phyloP scores from a whole-genome alignment of 208 protist species.

The Leptomonas seymouri region DNA sequence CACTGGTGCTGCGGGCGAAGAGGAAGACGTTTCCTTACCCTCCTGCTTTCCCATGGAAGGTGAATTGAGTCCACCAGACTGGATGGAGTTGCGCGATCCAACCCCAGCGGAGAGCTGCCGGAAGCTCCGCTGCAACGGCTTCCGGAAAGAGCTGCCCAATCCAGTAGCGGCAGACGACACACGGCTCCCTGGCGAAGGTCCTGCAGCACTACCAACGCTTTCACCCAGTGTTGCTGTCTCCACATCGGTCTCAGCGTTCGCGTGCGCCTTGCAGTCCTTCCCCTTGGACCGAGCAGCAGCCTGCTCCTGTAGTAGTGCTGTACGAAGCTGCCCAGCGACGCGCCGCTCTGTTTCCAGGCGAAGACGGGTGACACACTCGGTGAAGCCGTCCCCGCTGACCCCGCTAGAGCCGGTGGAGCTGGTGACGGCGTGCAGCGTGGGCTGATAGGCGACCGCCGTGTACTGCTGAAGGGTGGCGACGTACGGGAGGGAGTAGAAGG shows the following conservation, averaged over 20 bases:
- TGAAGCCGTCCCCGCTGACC: slow-evolving; percentile 18
- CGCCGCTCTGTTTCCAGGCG: slow-evolving; percentile 33
- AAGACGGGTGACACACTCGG: slow-evolving; percentile 18
- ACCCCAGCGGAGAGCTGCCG: not conserved
- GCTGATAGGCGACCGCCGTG: slow-evolving; percentile 8
- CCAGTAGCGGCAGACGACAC: not conserved
- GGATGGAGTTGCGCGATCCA: not conserved
- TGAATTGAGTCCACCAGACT: not conserved
- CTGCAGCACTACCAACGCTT: not conserved
- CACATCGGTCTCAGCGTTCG: not conserved
- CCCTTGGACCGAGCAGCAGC: not conserved
- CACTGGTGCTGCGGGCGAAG: not conserved
- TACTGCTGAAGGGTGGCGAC: slow-evolving; percentile 64
- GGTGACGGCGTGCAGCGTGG: slow-evolving; percentile 13
- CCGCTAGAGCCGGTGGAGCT: slow-evolving; percentile 18
- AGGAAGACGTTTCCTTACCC: not conserved
- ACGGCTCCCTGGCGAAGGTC: not conserved
- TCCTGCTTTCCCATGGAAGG: not conserved
- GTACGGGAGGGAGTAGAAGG: slow-evolving; percentile 73
- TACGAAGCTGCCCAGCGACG: slow-evolving; percentile 20
- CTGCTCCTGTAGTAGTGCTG: slow-evolving; percentile 18
- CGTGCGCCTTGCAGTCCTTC: not conserved
- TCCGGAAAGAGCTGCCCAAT: not conserved
- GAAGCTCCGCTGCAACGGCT: not conserved
- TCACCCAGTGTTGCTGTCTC: not conserved